These are phyloP conservation scores for Penicillium sp. DNA, from an alignment of 2,329 filamentous ascomycete genomes.

Conservation along the genomic window DNA sequence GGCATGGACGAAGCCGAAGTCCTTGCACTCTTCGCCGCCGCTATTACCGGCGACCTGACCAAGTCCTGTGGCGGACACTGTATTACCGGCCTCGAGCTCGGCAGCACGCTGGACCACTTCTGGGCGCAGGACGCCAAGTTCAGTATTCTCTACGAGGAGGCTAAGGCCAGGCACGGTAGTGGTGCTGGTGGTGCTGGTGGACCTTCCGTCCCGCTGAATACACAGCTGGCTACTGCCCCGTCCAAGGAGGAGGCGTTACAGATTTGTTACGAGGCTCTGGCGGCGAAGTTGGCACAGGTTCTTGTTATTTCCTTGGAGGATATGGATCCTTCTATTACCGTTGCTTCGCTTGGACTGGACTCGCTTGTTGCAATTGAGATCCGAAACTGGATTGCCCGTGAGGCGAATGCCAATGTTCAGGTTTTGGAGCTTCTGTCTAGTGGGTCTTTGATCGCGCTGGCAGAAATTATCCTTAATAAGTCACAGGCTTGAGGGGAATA, in stretches of 20 bases:
- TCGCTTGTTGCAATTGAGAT: constrained; percentile 31
- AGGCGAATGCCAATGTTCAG: constrained; percentile 35
- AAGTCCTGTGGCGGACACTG: constrained; percentile 54
- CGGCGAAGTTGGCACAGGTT: constrained; percentile 54
- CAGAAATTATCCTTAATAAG: constrained; percentile 30
- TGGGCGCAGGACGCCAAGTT: constrained; percentile 62
- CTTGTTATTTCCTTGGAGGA: constrained; percentile 57
- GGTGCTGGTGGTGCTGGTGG: constrained; percentile 6
- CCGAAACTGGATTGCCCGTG: constrained; percentile 31
- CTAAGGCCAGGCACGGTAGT: constrained; percentile 31
- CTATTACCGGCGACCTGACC: constrained; percentile 53
- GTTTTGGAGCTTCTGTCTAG: constrained; percentile 35
- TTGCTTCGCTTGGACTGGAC: constrained; percentile 27
- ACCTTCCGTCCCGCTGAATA: constrained; percentile 48
- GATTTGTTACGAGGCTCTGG: constrained; percentile 51
- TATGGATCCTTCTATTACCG: constrained; percentile 44
- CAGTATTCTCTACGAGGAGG: constrained; percentile 51
- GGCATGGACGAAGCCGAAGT: constrained; percentile 54
- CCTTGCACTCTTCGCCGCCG: constrained; percentile 57
- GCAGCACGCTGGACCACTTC: constrained; percentile 47
- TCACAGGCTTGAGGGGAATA: constrained; percentile 17
- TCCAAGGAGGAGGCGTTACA: constrained; percentile 52
- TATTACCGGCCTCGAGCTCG: constrained; percentile 59
- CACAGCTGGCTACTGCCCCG: constrained; percentile 48
- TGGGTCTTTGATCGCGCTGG: constrained; percentile 29